Percentiles rank a stretch among this genome's conserved stretches.
phyloP scores from a whole-genome alignment of 495 filamentous ascomycete species.

The Tetracladium setigerum region DNA sequence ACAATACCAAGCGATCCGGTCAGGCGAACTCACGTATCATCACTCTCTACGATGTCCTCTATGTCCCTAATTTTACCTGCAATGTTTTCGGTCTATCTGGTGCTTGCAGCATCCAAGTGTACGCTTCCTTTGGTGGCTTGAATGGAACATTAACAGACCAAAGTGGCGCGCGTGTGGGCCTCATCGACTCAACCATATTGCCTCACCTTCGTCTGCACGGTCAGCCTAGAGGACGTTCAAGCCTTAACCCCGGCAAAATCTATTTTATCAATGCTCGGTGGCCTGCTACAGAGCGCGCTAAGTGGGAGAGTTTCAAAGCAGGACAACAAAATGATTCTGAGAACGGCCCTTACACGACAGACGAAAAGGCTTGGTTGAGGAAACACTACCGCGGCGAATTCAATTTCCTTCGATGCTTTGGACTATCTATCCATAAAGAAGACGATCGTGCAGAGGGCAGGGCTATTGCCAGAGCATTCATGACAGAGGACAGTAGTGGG shows the following conservation, averaged over 20 bases:
- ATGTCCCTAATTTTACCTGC: constrained; percentile 10
- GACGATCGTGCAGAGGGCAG: constrained; percentile 28
- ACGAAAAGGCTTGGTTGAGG: constrained; percentile 25
- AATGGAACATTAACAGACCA: neutral
- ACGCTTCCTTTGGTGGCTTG: too few species aligned
- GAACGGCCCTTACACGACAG: constrained; percentile 4
- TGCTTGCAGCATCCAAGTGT: neutral
- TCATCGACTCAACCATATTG: constrained; percentile 5
- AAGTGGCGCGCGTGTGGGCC: constrained; percentile 4
- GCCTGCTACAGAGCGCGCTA: constrained; percentile 9
- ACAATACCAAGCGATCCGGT: neutral
- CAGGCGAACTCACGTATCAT: constrained; percentile 2
- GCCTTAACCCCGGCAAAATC: constrained; percentile 1
- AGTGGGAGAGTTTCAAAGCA: neutral
- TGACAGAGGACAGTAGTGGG: constrained; percentile 9
- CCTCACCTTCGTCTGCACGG: constrained; percentile 8
- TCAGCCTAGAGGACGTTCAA: too few species aligned
- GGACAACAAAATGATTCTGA: neutral
- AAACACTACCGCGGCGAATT: constrained; percentile 21
- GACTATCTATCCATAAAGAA: constrained; percentile 24
- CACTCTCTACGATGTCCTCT: constrained; percentile 12
- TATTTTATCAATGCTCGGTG: constrained; percentile 11
- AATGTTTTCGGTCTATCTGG: constrained; percentile 12
- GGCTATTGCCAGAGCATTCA: constrained; percentile 17
- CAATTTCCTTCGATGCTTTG: constrained; percentile 19